Conservation (phyloP, 306 rosid genomes). For the Fragaria nilgerrensis region DNA sequence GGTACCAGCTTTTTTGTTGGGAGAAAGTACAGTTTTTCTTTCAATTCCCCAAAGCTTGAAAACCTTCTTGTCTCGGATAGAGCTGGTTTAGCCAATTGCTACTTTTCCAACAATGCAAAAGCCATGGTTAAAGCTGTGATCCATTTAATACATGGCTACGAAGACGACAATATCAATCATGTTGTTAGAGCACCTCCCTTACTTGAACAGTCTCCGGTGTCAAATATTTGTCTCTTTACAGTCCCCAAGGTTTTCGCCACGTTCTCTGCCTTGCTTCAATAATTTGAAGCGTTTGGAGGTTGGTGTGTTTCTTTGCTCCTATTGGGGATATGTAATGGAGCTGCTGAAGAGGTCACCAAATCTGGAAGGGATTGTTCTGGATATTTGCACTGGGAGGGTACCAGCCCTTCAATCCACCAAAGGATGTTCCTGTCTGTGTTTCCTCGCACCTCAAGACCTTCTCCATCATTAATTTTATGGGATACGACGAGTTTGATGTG, state of each 20-base stretch:
- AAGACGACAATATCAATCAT: too few relatives aligned
- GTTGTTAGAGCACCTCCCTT: not conserved
- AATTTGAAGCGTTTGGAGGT: not conserved
- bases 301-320: not conserved
- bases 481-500: not conserved
- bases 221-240: not conserved
- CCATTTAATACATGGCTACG: not conserved
- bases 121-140: not conserved
- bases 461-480: not conserved
- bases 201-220: not conserved
- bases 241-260: not conserved
- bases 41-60: not conserved
- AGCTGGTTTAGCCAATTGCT: not conserved
- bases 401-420: not conserved
- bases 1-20: rapidly evolving
- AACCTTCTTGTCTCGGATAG: not conserved
- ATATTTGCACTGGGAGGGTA: not conserved
- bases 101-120: not conserved
- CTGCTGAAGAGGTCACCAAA: not conserved
- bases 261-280: not conserved
- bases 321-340: not conserved
- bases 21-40: not conserved
- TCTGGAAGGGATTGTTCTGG: not conserved
- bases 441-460: not conserved
- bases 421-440: not conserved